Evolutionary conservation across 164 flowering plant genomes (phyloP).

Genomic region (Platanus orientalis): DNA sequence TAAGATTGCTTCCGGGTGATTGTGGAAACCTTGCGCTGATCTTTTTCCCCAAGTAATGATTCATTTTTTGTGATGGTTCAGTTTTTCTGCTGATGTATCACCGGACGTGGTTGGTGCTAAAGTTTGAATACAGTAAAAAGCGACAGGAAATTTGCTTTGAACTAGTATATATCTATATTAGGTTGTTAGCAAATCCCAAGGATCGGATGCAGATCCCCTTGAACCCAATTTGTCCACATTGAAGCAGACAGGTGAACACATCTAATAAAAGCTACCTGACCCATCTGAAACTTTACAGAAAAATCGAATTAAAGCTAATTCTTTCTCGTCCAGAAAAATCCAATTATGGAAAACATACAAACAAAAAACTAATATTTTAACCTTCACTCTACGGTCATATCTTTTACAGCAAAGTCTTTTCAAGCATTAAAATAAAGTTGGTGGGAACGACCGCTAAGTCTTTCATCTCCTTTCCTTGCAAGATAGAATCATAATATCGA

Average conservation of each 20-base stretch:
- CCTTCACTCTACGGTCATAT: not conserved
- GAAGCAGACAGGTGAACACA: constrained; percentile 38
- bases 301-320: not conserved
- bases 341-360: too few species aligned
- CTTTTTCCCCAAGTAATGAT: too few species aligned
- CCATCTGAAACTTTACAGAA: constrained; percentile 1
- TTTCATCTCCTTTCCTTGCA: constrained; percentile 22
- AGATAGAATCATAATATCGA: too few species aligned
- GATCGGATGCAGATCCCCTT: constrained; percentile 23
- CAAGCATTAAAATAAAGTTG: constrained; percentile 23
- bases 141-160: too few species aligned
- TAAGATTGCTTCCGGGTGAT: too few species aligned
- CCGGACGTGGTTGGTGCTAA: too few species aligned
- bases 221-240: constrained; percentile 30
- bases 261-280: constrained; percentile 15
- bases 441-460: constrained; percentile 38
- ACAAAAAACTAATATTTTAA: constrained; percentile 3
- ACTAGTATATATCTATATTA: too few species aligned
- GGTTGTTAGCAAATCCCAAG: too few species aligned
- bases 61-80: too few species aligned
- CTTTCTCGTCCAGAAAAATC: constrained; percentile 12
- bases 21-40: too few species aligned
- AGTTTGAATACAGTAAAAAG: too few species aligned
- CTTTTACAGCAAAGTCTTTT: constrained; percentile 11
- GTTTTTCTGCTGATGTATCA: too few species aligned